phyloP scores from a whole-genome alignment of 371 early-diverging fungal species.

The Dichotomocladium elegans region DNA sequence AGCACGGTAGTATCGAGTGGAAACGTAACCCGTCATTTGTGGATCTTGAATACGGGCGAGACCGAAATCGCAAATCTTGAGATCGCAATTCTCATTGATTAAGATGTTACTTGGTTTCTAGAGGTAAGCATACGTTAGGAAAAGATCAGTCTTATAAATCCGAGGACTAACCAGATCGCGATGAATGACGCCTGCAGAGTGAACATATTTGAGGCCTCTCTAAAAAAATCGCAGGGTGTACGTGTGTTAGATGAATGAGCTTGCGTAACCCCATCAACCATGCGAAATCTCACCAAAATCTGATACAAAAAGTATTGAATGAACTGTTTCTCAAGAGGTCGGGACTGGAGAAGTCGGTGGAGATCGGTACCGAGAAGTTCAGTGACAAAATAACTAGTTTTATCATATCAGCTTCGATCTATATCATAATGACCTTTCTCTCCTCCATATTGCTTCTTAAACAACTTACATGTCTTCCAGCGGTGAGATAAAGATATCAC shows the following conservation, averaged over 20 bases:
- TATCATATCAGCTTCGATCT: not conserved
- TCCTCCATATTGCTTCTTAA: no score
- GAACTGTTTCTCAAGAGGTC: constrained; percentile 89
- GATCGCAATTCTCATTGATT: constrained; percentile 93
- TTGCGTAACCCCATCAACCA: not conserved
- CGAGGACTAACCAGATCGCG: constrained; percentile 73
- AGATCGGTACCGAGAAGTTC: constrained; percentile 93
- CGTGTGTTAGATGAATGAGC: not conserved
- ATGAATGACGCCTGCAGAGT: constrained; percentile 94
- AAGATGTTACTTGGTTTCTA: constrained; percentile 95
- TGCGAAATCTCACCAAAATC: constrained; percentile 69
- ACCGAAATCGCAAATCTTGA: constrained; percentile 98
- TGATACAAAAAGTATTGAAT: constrained; percentile 96
- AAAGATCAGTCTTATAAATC: no score
- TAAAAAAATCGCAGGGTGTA: constrained; percentile 12
- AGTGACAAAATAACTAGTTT: constrained; percentile 85
- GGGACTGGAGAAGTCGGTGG: constrained; percentile 82
- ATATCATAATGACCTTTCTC: not conserved
- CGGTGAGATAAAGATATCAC: constrained; percentile 91
- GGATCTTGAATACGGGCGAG: constrained; percentile 90
- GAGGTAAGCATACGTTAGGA: no score
- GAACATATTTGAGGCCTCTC: constrained; percentile 89
- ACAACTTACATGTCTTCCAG: constrained; percentile 79
- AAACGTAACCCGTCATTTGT: constrained; percentile 95
- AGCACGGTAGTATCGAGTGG: constrained; percentile 98